These are phyloP conservation scores for Botrytis hyacinthi DNA, from an alignment of 2,329 filamentous ascomycete genomes.

Conservation along the genomic window DNA sequence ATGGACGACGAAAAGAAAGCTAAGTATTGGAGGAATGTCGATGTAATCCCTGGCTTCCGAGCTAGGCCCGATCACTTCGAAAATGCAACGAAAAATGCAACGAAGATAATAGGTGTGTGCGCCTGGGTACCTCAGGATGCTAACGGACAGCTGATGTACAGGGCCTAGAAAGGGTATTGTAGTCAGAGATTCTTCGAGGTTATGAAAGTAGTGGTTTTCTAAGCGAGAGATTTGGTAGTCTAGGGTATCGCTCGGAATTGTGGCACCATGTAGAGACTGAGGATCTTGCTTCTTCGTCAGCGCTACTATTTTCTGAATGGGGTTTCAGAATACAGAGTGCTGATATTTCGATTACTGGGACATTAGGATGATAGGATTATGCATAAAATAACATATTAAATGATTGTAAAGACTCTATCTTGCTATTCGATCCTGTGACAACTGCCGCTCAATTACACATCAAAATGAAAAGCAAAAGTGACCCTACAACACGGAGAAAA, in stretches of 20 bases:
- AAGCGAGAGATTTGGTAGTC: neutral
- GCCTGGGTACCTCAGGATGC: neutral
- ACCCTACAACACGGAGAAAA: neutral
- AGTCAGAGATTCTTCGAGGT: neutral
- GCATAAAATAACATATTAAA: neutral
- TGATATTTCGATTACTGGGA: neutral
- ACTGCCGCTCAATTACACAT: too few relatives aligned
- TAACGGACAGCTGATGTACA: neutral
- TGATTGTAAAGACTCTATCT: neutral
- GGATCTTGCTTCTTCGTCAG: neutral
- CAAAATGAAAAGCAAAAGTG: neutral
- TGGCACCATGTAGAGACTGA: neutral
- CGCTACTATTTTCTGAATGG: neutral
- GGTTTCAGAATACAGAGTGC: rapidly evolving
- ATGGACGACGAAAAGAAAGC: neutral
- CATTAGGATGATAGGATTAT: neutral
- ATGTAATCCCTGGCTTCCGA: neutral
- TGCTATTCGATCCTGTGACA: neutral
- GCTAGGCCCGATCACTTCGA: neutral
- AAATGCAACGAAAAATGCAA: neutral
- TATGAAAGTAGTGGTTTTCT: neutral
- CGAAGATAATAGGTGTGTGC: neutral
- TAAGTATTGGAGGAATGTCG: neutral
- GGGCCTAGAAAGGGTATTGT: neutral
- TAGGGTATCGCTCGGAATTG: neutral